These are phyloP conservation scores for Pseudogymnoascus sp. DNA, from an alignment of 2,329 filamentous ascomycete species.

Conservation along the genomic window DNA sequence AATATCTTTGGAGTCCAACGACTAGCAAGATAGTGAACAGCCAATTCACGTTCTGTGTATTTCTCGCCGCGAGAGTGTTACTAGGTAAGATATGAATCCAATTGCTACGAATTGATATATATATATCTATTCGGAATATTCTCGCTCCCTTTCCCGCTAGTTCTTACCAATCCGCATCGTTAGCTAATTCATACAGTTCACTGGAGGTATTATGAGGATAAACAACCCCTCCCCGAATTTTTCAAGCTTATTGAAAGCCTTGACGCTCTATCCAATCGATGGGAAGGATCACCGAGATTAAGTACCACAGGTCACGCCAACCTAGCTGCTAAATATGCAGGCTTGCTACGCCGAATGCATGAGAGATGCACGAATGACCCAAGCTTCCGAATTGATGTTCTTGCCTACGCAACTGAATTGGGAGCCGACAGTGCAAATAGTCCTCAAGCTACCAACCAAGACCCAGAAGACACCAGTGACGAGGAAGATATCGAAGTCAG, in stretches of 20 bases:
- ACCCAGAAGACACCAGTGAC: conserved; percentile 4
- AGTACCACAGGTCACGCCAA: conserved; percentile 11
- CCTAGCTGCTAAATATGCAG: conserved; percentile 18
- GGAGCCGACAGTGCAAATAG: background rate
- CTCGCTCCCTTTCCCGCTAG: background rate
- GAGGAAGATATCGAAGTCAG: background rate
- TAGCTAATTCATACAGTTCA: conserved; percentile 15
- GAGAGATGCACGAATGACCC: conserved; percentile 12
- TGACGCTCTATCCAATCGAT: conserved; percentile 21
- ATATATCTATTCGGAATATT: background rate
- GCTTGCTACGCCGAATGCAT: conserved; percentile 15
- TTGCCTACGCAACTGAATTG: conserved; percentile 15
- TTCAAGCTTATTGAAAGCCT: conserved; percentile 22
- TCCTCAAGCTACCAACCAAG: background rate
- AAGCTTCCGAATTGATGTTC: conserved; percentile 10
- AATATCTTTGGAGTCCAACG: conserved; percentile 25
- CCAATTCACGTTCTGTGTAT: conserved; percentile 29
- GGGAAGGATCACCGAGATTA: conserved; percentile 14
- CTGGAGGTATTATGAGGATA: conserved; percentile 21
- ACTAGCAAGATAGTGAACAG: conserved; percentile 17
- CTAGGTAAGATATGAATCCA: conserved; percentile 17
- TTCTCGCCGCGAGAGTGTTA: conserved; percentile 27
- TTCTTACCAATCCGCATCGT: background rate
- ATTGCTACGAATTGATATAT: background rate
- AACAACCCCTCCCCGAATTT: conserved; percentile 20